Base-by-base conservation (phyloP, 2,329 filamentous ascomycete genomes). In the Talaromyces sp. region DNA sequence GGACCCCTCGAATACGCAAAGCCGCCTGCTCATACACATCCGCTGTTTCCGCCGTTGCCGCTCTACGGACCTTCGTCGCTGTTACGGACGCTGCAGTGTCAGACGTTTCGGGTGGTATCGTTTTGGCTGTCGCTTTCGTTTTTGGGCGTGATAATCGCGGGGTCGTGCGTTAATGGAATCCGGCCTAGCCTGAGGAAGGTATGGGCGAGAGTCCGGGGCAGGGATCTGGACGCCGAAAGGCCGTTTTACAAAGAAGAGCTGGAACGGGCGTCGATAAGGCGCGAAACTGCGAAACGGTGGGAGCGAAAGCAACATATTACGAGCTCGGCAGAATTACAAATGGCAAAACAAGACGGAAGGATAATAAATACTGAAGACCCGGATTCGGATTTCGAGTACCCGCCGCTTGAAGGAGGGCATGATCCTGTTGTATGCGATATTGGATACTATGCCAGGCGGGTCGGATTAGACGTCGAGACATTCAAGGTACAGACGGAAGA, bases 401-500 rank as follows among this genome's bases (percentile, higher is more conserved):
- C 86, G 1, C 90, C 91, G 0, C 86, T 88, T 1, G 92, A 95
- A 76, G 92, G 92, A 16, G 92, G 92, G 0, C 85, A 83, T 6
- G 93, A 97, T 73, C 88, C 85, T 2, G 79, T 97, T 7, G 77
- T 90, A 7, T 91, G 90, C 70, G 90, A 97, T 69, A 85, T 93
- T 21, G 83, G 84, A 2, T 95, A 97, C 72, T 97, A 98, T 72
- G 93, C 93, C 1, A 84, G 91, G 21, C 83, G 93, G 12, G 92
- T 96, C 14, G 93, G 93, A 0, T 82, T 98, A 0, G 92, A 97
- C 65, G 85, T 92, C 25, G 93, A 97, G 71, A 84, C 84, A 9
- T 91, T 92, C 69, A 82, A 90, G 57, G 92, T 97, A 0, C 89
- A 96, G 74, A 97, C 93, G 0, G 93, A 97, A 73, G 93, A 98